A percentile compares a stretch with the other conserved stretches of the same genome.
Conservation (phyloP, 257 asterid species). For the Datura wrightii region DNA sequence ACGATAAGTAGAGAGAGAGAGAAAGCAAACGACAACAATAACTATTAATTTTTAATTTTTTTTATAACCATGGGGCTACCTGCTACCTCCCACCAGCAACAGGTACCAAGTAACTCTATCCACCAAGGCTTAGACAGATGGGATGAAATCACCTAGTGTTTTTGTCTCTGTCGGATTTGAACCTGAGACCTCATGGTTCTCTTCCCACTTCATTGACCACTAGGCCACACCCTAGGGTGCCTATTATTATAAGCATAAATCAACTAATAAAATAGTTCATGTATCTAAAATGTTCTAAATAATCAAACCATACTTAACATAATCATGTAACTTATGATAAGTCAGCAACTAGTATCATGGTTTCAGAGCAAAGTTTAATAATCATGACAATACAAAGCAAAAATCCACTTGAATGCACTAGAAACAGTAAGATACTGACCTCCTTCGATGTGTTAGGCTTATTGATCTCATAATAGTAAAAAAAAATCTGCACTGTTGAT, state of each 20-base stretch:
- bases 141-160: too few species aligned
- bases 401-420: conserved; percentile 23
- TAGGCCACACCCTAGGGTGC: too few species aligned
- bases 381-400: not conserved
- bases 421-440: conserved; percentile 54
- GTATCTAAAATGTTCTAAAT: not conserved
- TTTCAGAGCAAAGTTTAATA: not conserved
- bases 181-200: too few species aligned
- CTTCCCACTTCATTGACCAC: too few species aligned
- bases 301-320: not conserved
- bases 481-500: conserved; percentile 86
- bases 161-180: too few species aligned
- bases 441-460: conserved; percentile 90
- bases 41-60: not conserved
- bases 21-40: not conserved
- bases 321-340: not conserved
- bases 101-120: too few species aligned
- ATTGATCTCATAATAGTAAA: conserved; percentile 83
- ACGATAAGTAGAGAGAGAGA: not conserved
- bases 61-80: too few species aligned
- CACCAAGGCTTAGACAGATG: too few species aligned
- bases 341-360: not conserved
- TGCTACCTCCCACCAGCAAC: too few species aligned
- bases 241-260: not conserved
- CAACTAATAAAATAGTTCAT: not conserved